phyloP scores from a whole-genome alignment of 2,329 filamentous ascomycete genomes.

The Aspergillus oerlinghausenensis region DNA sequence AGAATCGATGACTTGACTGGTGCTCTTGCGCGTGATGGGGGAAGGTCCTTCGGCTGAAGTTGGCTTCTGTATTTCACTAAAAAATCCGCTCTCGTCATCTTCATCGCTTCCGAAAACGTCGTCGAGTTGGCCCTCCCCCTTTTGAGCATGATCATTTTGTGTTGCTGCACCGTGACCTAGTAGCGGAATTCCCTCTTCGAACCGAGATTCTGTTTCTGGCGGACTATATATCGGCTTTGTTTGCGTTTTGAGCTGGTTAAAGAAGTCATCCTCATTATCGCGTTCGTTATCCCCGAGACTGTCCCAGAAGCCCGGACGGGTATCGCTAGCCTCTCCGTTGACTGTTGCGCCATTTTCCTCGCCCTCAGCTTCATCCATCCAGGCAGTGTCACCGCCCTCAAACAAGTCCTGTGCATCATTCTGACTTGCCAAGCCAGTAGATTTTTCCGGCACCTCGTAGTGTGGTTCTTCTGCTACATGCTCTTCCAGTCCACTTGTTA shows the following conservation, averaged over 20 bases:
- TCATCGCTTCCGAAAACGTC: slow-evolving; percentile 37
- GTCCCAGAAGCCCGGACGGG: slow-evolving; percentile 40
- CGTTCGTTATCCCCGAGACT: slow-evolving; percentile 44
- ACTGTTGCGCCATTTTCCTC: slow-evolving; percentile 3
- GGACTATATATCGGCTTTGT: slow-evolving; percentile 36
- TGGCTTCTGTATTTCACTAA: slow-evolving; percentile 23
- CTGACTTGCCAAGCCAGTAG: background rate
- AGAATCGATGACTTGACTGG: slow-evolving; percentile 59
- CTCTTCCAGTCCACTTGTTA: background rate
- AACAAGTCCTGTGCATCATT: background rate
- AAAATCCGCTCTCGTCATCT: slow-evolving; percentile 35
- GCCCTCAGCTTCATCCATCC: slow-evolving; percentile 2
- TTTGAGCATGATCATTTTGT: slow-evolving; percentile 21
- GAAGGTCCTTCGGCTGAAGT: slow-evolving; percentile 11
- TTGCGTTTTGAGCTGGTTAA: slow-evolving; percentile 46
- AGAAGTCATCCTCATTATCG: slow-evolving; percentile 54
- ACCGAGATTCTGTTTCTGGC: slow-evolving; percentile 53
- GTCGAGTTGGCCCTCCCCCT: slow-evolving; percentile 21
- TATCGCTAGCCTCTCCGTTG: slow-evolving; percentile 10
- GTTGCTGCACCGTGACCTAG: slow-evolving; percentile 39
- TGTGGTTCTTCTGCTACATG: background rate
- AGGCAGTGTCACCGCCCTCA: background rate
- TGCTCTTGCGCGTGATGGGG: slow-evolving; percentile 63
- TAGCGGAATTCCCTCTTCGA: slow-evolving; percentile 66
- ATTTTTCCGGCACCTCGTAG: background rate